Evolutionary conservation across 139 green algal genomes (phyloP), one percentile per base, ranked within the genome.

Genomic region (Zygnema circumcarinatum): DNA sequence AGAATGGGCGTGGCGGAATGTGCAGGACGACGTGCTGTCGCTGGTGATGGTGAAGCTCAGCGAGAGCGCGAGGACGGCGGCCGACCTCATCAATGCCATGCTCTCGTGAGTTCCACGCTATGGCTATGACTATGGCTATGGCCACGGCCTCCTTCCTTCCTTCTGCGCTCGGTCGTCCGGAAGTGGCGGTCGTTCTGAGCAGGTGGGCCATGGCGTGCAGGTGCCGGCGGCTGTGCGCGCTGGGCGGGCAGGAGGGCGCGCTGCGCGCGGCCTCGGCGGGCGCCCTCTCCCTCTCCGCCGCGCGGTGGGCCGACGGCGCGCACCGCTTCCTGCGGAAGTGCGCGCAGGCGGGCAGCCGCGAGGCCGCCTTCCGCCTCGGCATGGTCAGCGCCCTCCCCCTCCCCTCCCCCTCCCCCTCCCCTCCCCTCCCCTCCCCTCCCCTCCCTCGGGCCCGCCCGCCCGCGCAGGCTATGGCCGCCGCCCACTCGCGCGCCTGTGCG

Each of bases 311-410:
- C 29, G 76, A 79, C 79, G 78, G 84, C 78, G 84, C 84, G 41
- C 39, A 89, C 53, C 76, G 76, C n/a, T 89, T 89, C 32, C 84
- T 89, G 20, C 82, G 81, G 22, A 31, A 33, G 20, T 85, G 76
- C 75, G 36, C 76, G 29, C 22, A 35, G 52, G 84, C 76, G 33
- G 84, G 84, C 38, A 89, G 85, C 53, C 1, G 52, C 2, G 84
- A 89, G 32, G 84, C 84, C 20, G 84, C 74, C 84, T 89, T 87
- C 84, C 74, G 40, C 36, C 84, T 89, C 76, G 84, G 84, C 75
- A 89, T 89, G 84, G 83, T 88, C n/a, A n/a, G n/a, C n/a, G n/a
- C n/a, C n/a, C 36, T 40, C 35, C 74, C 1, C 11, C 42, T 52
- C 1, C 40, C 7, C 2, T 7, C 74, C 54, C 52, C 74, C 2